Conservation (phyloP, 1,284 basidiomycete species). For the Wolfiporia cocos region DNA sequence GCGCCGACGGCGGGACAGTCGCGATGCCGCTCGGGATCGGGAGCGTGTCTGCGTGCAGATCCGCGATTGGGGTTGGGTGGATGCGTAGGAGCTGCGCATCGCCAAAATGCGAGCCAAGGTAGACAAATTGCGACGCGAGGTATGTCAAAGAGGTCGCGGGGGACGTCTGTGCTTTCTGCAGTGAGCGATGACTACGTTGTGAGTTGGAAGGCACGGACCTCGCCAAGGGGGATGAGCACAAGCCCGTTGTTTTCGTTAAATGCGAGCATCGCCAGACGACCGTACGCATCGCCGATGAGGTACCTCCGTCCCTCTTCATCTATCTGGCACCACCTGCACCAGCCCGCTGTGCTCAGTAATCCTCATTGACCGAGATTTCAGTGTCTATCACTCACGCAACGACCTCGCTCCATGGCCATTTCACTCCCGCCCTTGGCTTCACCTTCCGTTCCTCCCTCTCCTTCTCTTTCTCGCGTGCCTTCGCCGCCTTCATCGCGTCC, state of each 20-base stretch:
- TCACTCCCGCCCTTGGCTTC: conserved; percentile 45
- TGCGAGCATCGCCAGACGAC: conserved; percentile 62
- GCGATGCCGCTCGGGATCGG: conserved; percentile 42
- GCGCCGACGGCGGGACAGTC: conserved; percentile 30
- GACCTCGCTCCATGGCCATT: conserved; percentile 71
- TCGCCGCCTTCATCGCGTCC: conserved; percentile 32
- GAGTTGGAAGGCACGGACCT: too few relatives aligned
- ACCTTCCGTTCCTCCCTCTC: conserved; percentile 46
- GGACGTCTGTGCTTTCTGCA: conserved; percentile 66
- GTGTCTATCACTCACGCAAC: conserved; percentile 40
- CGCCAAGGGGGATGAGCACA: conserved; percentile 65
- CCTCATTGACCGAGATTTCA: background rate
- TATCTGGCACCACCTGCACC: conserved; percentile 42
- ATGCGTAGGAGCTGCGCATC: conserved; percentile 76
- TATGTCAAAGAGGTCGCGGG: conserved; percentile 74
- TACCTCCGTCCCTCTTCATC: conserved; percentile 41
- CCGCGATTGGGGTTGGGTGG: conserved; percentile 35
- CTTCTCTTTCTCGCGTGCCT: conserved; percentile 49
- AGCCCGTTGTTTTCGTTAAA: conserved; percentile 46
- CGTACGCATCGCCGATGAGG: conserved; percentile 76
- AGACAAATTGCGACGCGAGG: conserved; percentile 70
- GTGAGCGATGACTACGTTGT: too few relatives aligned
- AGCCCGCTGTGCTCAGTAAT: conserved; percentile 3
- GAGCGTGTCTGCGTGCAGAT: conserved; percentile 39
- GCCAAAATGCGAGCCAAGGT: conserved; percentile 79